Evolutionary conservation across 768 basidiomycete genomes (phyloP).

Genomic region (Baorangia bicolor): DNA sequence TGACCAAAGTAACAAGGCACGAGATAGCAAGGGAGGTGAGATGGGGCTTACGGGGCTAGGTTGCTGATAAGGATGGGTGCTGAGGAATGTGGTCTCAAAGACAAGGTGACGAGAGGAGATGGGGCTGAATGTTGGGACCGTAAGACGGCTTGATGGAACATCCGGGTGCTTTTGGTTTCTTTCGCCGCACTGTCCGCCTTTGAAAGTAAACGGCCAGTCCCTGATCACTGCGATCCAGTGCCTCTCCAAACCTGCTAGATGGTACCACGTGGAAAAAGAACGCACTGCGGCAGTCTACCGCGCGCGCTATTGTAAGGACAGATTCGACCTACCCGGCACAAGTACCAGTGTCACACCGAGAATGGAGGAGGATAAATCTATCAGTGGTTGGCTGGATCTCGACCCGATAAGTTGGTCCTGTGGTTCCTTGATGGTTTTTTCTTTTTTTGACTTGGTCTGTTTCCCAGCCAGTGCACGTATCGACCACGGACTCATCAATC

Average conservation of each 20-base stretch:
- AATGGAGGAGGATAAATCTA: neutral
- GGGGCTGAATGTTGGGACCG: neutral
- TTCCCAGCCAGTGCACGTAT: constrained; percentile 1
- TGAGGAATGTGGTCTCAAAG: neutral
- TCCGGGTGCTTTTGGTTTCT: neutral
- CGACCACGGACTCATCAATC: neutral
- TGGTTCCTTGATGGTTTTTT: neutral
- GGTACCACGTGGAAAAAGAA: too few relatives aligned
- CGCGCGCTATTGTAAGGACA: neutral
- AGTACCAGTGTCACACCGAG: neutral
- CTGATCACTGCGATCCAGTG: neutral
- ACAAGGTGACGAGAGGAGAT: neutral
- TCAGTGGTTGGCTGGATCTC: neutral
- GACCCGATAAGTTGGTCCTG: neutral
- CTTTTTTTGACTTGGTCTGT: neutral
- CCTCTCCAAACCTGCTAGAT: neutral
- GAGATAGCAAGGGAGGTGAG: neutral
- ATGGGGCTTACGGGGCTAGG: constrained; percentile 2
- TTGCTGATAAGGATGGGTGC: neutral
- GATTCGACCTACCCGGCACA: neutral
- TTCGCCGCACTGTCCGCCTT: constrained; percentile 12
- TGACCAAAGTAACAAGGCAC: neutral
- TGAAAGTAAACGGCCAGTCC: neutral
- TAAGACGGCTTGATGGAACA: constrained; percentile 11
- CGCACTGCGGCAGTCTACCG: neutral